Evolutionary conservation across 1,284 basidiomycete genomes (phyloP).

Genomic region (Lentinus polychrous): DNA sequence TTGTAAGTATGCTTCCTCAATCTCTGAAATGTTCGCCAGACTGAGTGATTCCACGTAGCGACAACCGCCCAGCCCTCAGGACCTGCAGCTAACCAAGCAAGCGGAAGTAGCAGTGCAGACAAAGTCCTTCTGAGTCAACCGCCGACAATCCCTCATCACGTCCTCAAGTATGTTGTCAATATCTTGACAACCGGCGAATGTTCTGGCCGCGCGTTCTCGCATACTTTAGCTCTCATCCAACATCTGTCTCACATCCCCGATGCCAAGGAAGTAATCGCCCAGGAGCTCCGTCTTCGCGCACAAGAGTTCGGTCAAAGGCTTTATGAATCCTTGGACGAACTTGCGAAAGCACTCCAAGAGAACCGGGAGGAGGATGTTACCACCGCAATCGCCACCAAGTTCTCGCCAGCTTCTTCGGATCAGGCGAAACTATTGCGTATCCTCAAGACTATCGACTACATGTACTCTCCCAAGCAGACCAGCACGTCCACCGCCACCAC

Average conservation of each 20-base stretch:
- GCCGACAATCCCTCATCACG: conserved; percentile 76
- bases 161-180: conserved; percentile 86
- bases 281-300: conserved; percentile 79
- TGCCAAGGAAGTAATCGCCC: conserved; percentile 79
- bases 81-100: conserved; percentile 16
- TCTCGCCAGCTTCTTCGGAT: conserved; percentile 86
- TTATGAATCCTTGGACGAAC: conserved; percentile 69
- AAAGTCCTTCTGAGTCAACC: conserved; percentile 62
- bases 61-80: conserved; percentile 1
- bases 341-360: conserved; percentile 56
- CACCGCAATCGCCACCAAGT: conserved; percentile 73
- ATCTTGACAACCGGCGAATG: conserved; percentile 92
- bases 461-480: conserved; percentile 69
- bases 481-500: conserved; percentile 30
- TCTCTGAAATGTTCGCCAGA: background rate
- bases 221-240: conserved; percentile 85
- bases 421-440: conserved; percentile 92
- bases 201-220: conserved; percentile 89
- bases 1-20: conserved; percentile 1
- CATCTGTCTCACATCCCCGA: conserved; percentile 84
- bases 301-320: conserved; percentile 80
- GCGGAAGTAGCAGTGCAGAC: conserved; percentile 37
- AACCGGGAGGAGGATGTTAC: conserved; percentile 51
- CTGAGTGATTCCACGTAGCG: background rate
- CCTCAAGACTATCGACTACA: conserved; percentile 93